Evolutionary conservation across 108 stramenopile genomes (phyloP).

Genomic region (Stephanodiscus triporus): DNA sequence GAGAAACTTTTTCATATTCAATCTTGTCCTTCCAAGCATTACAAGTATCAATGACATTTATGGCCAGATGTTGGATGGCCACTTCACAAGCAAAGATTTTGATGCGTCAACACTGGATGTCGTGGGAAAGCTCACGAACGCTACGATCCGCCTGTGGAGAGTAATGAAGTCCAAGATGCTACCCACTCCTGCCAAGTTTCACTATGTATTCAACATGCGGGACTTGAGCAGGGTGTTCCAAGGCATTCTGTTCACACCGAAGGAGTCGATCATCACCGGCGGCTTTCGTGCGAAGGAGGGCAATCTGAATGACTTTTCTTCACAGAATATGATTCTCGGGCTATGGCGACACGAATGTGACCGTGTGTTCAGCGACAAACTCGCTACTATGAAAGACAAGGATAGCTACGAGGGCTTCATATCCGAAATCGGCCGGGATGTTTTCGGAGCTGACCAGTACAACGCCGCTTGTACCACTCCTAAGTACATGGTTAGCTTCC

Average conservation of each 20-base stretch:
- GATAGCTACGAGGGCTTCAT: constrained; percentile 65
- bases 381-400: constrained; percentile 87
- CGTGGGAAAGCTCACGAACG: constrained; percentile 73
- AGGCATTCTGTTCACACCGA: constrained; percentile 86
- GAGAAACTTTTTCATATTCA: constrained; percentile 93
- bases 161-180: constrained; percentile 88
- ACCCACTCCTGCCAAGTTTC: constrained; percentile 92
- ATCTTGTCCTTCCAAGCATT: constrained; percentile 86
- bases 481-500: constrained; percentile 90
- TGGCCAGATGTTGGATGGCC: constrained; percentile 87
- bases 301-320: constrained; percentile 46
- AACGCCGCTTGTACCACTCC: constrained; percentile 38
- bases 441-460: constrained; percentile 55
- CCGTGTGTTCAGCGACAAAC: constrained; percentile 90
- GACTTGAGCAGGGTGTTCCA: constrained; percentile 90
- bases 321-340: constrained; percentile 62
- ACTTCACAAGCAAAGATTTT: constrained; percentile 66
- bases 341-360: constrained; percentile 91
- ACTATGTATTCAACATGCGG: constrained; percentile 94
- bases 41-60: constrained; percentile 94
- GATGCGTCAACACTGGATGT: constrained; percentile 60
- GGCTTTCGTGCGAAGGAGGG: constrained; percentile 63
- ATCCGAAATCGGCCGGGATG: constrained; percentile 55
- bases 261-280: constrained; percentile 71
- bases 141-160: constrained; percentile 84